Conservation (phyloP, 2,329 filamentous ascomycete species). For the Trichoderma breve region DNA sequence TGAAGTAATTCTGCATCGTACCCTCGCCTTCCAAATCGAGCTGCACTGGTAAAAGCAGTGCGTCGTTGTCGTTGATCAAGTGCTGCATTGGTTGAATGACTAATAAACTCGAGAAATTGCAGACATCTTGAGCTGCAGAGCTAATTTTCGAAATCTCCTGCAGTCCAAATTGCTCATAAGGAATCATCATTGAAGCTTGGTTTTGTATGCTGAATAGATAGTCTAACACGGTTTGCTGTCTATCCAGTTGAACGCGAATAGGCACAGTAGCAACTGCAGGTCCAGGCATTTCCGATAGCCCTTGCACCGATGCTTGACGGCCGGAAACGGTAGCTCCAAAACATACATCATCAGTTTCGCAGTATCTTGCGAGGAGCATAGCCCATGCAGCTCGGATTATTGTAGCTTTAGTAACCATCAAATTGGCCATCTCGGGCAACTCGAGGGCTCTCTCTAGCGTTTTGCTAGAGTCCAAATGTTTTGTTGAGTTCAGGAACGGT, state of each 20-base stretch:
- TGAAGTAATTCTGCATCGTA: background rate
- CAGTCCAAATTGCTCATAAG: slow-evolving; percentile 26
- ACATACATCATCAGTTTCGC: slow-evolving; percentile 20
- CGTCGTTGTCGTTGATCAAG: background rate
- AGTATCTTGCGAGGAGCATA: slow-evolving; percentile 21
- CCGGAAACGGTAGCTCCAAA: slow-evolving; percentile 27
- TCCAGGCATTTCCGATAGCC: slow-evolving; percentile 16
- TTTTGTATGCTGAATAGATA: slow-evolving; percentile 19
- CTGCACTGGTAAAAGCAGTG: background rate
- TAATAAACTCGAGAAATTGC: background rate
- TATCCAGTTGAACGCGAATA: slow-evolving; percentile 18
- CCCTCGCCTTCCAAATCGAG: background rate
- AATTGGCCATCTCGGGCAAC: background rate
- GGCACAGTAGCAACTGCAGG: slow-evolving; percentile 22
- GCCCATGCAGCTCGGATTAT: slow-evolving; percentile 26
- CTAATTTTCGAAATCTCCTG: slow-evolving; percentile 7
- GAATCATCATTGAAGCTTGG: slow-evolving; percentile 22
- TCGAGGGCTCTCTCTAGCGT: background rate
- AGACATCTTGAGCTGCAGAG: background rate
- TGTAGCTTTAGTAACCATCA: slow-evolving; percentile 16
- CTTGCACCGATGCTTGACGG: slow-evolving; percentile 18
- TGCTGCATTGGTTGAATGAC: slow-evolving; percentile 2
- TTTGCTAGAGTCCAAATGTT: background rate
- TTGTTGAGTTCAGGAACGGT: background rate
- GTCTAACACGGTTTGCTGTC: background rate